Conservation (phyloP, 257 asterid species). For the Ligustrum vulgare region DNA sequence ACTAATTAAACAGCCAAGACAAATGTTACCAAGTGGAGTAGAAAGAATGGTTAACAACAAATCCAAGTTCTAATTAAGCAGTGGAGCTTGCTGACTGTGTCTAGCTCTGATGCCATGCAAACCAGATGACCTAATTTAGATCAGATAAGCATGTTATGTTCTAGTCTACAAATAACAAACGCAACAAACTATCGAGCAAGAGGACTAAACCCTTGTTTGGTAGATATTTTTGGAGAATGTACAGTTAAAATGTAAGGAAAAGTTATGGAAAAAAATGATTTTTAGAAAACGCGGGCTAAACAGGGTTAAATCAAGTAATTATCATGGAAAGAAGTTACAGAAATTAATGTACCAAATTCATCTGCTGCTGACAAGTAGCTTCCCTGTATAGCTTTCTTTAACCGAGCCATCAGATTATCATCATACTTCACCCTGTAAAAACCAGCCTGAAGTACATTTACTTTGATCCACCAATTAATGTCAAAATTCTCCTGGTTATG, state of each 20-base stretch:
- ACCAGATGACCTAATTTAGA: no score
- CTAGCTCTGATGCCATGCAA: no score
- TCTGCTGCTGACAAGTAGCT: conserved; percentile 39
- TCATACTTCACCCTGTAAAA: conserved; percentile 49
- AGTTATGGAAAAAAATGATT: no score
- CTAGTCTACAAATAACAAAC: background rate
- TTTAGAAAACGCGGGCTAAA: no score
- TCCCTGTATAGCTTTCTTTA: conserved; percentile 29
- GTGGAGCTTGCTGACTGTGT: background rate
- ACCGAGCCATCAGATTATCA: conserved; percentile 27
- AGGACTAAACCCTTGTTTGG: no score
- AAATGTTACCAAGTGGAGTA: background rate
- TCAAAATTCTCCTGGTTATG: background rate
- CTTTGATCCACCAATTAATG: conserved; percentile 41
- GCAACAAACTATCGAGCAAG: background rate
- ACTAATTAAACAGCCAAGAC: no score
- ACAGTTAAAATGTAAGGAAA: no score
- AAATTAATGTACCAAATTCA: conserved; percentile 29
- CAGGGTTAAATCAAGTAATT: background rate
- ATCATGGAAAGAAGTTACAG: background rate
- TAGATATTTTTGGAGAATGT: no score
- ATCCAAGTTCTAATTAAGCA: no score
- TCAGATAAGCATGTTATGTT: no score
- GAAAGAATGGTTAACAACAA: background rate
- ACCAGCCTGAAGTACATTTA: conserved; percentile 39